Base-by-base conservation (phyloP, 345 rosid species). In the Isatis tinctoria region DNA sequence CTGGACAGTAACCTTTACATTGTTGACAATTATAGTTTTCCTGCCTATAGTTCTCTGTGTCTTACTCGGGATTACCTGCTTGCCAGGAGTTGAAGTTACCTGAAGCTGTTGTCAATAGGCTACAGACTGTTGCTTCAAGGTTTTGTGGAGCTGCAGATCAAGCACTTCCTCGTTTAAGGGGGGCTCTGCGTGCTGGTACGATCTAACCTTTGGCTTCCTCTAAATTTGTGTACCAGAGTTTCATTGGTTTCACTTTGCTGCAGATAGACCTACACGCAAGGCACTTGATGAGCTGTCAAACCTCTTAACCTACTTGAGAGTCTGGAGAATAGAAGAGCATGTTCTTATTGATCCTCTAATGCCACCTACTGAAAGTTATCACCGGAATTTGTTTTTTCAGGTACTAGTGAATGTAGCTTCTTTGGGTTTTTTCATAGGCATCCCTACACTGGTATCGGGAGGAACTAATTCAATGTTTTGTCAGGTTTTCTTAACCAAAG, bases 81-180 rank as follows among this genome's bases (percentile, higher is more conserved):
- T 70, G 81, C 77, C 90, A 94, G 98, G 98, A 89, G 73, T 84
- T 94, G 74, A 84, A 88, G 66, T 86, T 94, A 80, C 95, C 82
- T 51, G 98, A 89, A 82, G 96, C 89, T 80, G 86, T 82, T 68
- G 98, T 91, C 63, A 91, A 94, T 79, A 88, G 96, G 82, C 82
- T 94, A 83, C 96, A 91, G 85, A 88, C 96, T 68, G 97, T 90
- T 76, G 90, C 87, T 62, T 85, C 87, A 72, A 87, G 98, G 82
- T 94, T 94, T 78, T 94, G 97, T 80, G 97, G 96, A 74, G 74
- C 87, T 82, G 90, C 91, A 67, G 90, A 91, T 70, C 93, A 90
- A 75, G 96, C 96, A 56, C 93, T 94, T 80, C 91, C 98, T 77
- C 89, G 98, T 56, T 76, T 94, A 81, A 86, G 96, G 79, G 98